phyloP scores from a whole-genome alignment of 768 basidiomycete genomes.

The Suillus variegatus region DNA sequence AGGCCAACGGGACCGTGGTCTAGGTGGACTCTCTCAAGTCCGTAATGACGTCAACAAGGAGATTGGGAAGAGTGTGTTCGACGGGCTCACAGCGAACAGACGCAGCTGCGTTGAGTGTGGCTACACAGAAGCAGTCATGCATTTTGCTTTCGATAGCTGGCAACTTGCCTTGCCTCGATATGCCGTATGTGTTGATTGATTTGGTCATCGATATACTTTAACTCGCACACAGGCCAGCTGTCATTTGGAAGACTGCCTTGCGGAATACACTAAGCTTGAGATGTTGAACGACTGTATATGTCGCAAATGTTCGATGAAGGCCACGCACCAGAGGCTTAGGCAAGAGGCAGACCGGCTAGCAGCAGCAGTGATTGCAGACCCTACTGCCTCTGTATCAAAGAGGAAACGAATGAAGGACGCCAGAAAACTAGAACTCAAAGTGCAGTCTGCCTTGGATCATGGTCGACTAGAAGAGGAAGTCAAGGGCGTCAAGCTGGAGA shows the following conservation, averaged over 20 bases:
- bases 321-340: conserved; percentile 67
- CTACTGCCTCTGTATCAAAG: conserved; percentile 63
- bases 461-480: conserved; percentile 84
- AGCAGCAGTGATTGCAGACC: conserved; percentile 28
- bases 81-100: conserved; percentile 88
- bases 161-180: conserved; percentile 73
- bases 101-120: conserved; percentile 88
- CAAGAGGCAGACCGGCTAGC: conserved; percentile 64
- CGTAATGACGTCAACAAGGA: conserved; percentile 30
- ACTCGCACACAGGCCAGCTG: conserved; percentile 52
- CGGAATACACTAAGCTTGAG: conserved; percentile 88
- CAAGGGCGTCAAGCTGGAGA: conserved; percentile 79
- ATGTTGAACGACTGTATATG: conserved; percentile 90
- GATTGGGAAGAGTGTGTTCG: conserved; percentile 74
- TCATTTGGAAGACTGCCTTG: conserved; percentile 78
- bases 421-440: conserved; percentile 58
- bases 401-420: conserved; percentile 77
- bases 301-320: conserved; percentile 83
- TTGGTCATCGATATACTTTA: conserved; percentile 9
- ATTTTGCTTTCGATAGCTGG: conserved; percentile 85
- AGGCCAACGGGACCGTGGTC: conserved; percentile 66
- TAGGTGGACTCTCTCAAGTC: conserved; percentile 53
- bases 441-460: conserved; percentile 67
- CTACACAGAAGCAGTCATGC: conserved; percentile 94
- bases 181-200: conserved; percentile 44